A percentile compares a stretch with the other conserved stretches of the same genome.
Conservation (phyloP, 2,329 filamentous ascomycete genomes). For the Trichoderma gracile region DNA sequence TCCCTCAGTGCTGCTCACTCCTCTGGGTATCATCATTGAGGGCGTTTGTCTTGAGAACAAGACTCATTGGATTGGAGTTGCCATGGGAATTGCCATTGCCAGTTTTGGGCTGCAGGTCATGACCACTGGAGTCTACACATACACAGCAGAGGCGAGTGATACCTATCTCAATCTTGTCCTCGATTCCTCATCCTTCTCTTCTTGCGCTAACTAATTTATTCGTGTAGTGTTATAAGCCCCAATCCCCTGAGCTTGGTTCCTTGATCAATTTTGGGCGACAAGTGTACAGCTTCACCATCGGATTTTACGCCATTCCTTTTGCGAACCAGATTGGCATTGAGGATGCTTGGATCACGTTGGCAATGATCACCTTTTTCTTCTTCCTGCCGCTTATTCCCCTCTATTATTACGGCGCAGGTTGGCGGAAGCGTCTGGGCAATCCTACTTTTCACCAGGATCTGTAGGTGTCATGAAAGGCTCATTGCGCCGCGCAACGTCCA, state of each 20-base stretch:
- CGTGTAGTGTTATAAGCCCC: constrained; percentile 16
- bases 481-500: too few species aligned
- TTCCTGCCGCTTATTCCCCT: constrained; percentile 13
- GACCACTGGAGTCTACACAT: constrained; percentile 17
- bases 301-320: constrained; percentile 11
- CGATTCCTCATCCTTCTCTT: neutral
- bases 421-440: constrained; percentile 16
- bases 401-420: constrained; percentile 8
- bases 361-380: constrained; percentile 7
- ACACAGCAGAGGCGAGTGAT: constrained; percentile 14
- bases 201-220: neutral
- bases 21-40: constrained; percentile 17
- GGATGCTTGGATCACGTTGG: constrained; percentile 18
- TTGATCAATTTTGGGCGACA: constrained; percentile 14
- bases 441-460: constrained; percentile 14
- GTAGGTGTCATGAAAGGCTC: neutral
- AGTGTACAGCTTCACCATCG: constrained; percentile 19
- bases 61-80: constrained; percentile 21
- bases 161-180: neutral
- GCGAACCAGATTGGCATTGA: constrained; percentile 2
- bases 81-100: constrained; percentile 18
- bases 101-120: constrained; percentile 13
- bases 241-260: constrained; percentile 14
- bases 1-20: neutral
- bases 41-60: constrained; percentile 16